Evolutionary conservation across 345 rosid species (phyloP), one percentile per base, ranked within the genome.

Genomic region (Atalantia buxifolia): DNA sequence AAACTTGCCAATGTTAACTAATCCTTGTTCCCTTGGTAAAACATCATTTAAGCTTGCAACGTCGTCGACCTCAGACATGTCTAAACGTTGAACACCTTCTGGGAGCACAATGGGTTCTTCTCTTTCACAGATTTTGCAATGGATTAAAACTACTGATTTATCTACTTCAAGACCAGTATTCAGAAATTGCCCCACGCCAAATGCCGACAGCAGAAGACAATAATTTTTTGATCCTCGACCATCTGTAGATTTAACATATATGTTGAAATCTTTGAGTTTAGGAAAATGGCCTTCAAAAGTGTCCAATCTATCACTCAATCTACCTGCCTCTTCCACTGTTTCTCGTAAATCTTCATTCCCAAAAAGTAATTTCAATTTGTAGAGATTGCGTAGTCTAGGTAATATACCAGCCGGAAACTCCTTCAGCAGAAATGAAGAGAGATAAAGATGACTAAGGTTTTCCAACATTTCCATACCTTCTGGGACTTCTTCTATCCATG

Each of bases 21-120:
- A 0, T 30, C 42, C 24, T 10, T 22, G 2, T 28, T 36, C 70
- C 28, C 27, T 9, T 1, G 27, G 19, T 5, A 55, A 30, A 30
- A 50, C 4, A 30, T 53, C 40, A 1, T 21, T 71, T 28, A 71
- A 27, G 16, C 38, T 30, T 48, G 5, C 28, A 3, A 70, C 2
- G 8, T 14, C 24, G 6, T 0, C 0, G 7, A 31, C 0, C 1
- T 0, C 0, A 1, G 0, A 0, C 24, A 50, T 45, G 0, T 0
- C 0, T 55, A 71, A 21, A 8, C 1, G 1, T 9, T 71, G 75
- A 30, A 71, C 64, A 9, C 55, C 75, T n/a, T 30, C 5, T 1
- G 28, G 50, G 16, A 42, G 14, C 50, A 10, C 1, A 71, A 55
- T 36, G 31, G 5, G 5, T 4, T 19, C 30, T 71, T 10, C 75